These are phyloP conservation scores for Beverwykella pulmonaria DNA, from an alignment of 495 filamentous ascomycete genomes.

Conservation along the genomic window DNA sequence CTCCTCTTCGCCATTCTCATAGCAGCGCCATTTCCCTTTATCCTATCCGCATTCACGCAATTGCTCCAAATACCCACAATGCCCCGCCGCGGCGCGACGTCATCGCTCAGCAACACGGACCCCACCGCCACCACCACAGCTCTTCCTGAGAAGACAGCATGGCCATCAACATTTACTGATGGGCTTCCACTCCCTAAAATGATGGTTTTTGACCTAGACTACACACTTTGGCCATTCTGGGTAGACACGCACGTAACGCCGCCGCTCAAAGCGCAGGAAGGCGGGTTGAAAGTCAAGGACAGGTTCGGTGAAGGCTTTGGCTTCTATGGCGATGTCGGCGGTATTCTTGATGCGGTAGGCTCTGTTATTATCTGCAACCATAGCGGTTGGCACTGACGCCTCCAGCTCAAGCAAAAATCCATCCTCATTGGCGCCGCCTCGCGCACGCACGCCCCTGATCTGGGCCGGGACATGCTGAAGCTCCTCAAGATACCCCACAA, in stretches of 20 bases:
- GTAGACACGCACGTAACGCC: slow-evolving; percentile 87
- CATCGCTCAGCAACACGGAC: neutral
- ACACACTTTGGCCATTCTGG: slow-evolving; percentile 98
- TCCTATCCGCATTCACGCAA: neutral
- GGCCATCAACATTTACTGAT: slow-evolving; percentile 67
- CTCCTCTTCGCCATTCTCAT: neutral
- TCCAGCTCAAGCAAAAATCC: slow-evolving; percentile 42
- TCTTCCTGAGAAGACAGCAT: slow-evolving; percentile 9
- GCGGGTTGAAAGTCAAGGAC: slow-evolving; percentile 44
- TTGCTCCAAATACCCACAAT: neutral
- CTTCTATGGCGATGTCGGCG: slow-evolving; percentile 79
- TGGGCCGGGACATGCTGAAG: slow-evolving; percentile 79
- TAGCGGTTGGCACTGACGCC: neutral
- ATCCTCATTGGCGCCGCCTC: slow-evolving; percentile 76
- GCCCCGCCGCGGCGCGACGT: slow-evolving; percentile 1
- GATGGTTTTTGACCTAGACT: slow-evolving; percentile 93
- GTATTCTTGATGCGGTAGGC: slow-evolving; percentile 65
- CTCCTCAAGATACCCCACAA: slow-evolving; percentile 65
- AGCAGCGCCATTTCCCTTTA: neutral
- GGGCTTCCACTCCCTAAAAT: slow-evolving; percentile 79
- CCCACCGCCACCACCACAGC: slow-evolving; percentile 24
- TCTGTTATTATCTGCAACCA: neutral
- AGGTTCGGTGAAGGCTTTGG: slow-evolving; percentile 74
- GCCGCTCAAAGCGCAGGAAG: slow-evolving; percentile 64
- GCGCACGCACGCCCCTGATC: slow-evolving; percentile 78